A percentile compares a stretch with the other conserved stretches of the same genome.
These are phyloP conservation scores for Penicillium cosmopolitanum DNA, from an alignment of 495 filamentous ascomycete genomes.

Conservation along the genomic window DNA sequence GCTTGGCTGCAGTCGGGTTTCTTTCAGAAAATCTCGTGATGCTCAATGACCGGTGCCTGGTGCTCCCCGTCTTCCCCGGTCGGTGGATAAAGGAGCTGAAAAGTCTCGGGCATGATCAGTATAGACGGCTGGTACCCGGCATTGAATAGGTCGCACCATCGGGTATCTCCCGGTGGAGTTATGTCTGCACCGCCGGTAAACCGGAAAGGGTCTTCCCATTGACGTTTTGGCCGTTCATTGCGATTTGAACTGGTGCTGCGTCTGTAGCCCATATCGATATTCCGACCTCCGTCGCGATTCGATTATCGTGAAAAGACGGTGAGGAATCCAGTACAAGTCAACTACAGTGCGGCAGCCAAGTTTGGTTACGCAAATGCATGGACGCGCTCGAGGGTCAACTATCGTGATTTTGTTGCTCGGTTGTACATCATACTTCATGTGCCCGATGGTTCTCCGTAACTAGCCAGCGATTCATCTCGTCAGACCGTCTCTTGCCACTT, in stretches of 20 bases:
- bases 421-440: slow-evolving; percentile 1
- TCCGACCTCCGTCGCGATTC: slow-evolving; percentile 24
- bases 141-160: neutral
- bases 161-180: slow-evolving; percentile 15
- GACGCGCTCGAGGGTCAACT: slow-evolving; percentile 5
- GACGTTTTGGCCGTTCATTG: slow-evolving; percentile 22
- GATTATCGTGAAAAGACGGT: slow-evolving; percentile 33
- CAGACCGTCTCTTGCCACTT: slow-evolving; percentile 5
- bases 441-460: neutral
- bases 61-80: slow-evolving; percentile 3
- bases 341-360: slow-evolving; percentile 7
- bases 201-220: slow-evolving; percentile 14
- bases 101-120: slow-evolving; percentile 13
- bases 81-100: neutral
- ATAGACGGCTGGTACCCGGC: neutral
- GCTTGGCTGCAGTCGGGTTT: slow-evolving; percentile 29
- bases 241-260: slow-evolving; percentile 23
- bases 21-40: slow-evolving; percentile 3
- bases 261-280: slow-evolving; percentile 35
- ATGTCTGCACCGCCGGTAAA: slow-evolving; percentile 33
- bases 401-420: slow-evolving; percentile 1
- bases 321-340: slow-evolving; percentile 20
- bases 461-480: neutral
- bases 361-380: slow-evolving; percentile 12
- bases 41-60: neutral